Base-by-base conservation (phyloP, 1,284 basidiomycete genomes). In the Ustilago bromivora region DNA sequence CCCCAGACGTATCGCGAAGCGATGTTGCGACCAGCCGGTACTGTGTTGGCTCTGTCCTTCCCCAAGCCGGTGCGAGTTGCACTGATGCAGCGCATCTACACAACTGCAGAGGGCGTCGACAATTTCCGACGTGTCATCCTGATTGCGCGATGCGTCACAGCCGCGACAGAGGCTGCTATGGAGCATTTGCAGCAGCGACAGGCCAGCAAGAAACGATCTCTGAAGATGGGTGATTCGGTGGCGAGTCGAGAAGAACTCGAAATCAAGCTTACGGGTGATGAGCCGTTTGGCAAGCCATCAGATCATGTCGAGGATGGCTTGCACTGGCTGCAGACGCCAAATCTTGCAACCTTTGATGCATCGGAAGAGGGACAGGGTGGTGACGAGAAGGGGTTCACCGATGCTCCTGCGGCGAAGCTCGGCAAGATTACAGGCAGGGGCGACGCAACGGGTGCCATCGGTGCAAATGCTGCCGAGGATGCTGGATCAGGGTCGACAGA, bases 31-130 rank as follows among this genome's bases (percentile, higher is more conserved):
- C 76, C 76, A 1, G 76, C 63, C 4, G 71, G 65, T 0, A 64
- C 64, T 6, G 52, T 71, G 23, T 19, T 78, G 12, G 61, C 71
- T 10, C 23, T 62, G 23, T 57, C 64, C 1, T 70, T 78, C 31
- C 68, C 76, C 17, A 57, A 58, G 5, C 61, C 76, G 9, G 40
- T 66, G 1, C 47, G 76, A 8, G 61, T 66, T 0, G 66, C 66
- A n/a, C 40, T 69, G 11, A 70, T 78, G 71, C 76, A 78, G 57
- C 34, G 71, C 12, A 78, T 78, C 71, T 78, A 78, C 46, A 78
- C 71, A 0, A 63, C 65, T 3, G 76, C 67, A 17, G 76, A 78
- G 32, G 76, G 61, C 4, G 58, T 78, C 40, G 76, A 70, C 55
- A 78, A 74, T 19, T 67, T 78, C n/a, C 67, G 76, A 6, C 67